A percentile compares a stretch with the other conserved stretches of the same genome.
These are phyloP conservation scores for Lentinus brumalis DNA, from an alignment of 768 basidiomycete genomes.

Conservation along the genomic window DNA sequence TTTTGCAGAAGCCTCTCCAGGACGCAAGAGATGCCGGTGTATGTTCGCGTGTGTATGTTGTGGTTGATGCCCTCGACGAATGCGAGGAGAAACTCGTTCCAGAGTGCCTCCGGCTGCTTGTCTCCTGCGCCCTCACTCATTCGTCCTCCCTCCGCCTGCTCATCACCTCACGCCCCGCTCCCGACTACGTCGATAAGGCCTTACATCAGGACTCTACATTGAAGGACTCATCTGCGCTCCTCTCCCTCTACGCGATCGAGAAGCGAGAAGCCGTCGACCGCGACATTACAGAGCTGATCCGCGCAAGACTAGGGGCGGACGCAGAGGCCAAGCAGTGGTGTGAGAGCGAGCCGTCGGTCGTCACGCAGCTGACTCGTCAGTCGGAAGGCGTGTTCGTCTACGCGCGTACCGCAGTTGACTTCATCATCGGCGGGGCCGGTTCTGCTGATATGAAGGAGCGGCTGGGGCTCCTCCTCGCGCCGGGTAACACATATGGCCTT, in stretches of 20 bases:
- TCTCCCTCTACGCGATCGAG: neutral
- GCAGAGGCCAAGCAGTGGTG: neutral
- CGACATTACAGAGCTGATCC: neutral
- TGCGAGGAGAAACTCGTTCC: slow-evolving; percentile 19
- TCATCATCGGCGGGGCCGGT: neutral
- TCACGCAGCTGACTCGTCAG: neutral
- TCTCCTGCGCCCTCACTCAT: neutral
- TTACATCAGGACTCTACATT: neutral
- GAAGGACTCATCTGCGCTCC: neutral
- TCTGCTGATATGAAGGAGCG: neutral
- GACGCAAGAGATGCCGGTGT: neutral
- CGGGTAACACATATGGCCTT: neutral
- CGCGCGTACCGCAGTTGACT: neutral
- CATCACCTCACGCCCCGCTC: neutral
- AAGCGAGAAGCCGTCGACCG: neutral
- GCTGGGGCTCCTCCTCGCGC: neutral
- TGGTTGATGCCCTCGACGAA: slow-evolving; percentile 42
- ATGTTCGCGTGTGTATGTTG: slow-evolving; percentile 24
- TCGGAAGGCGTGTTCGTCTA: slow-evolving; percentile 5
- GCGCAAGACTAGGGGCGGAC: neutral
- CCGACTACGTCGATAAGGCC: neutral
- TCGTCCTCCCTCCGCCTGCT: slow-evolving; percentile 1
- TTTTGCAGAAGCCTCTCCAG: slow-evolving; percentile 17
- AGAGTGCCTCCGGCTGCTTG: slow-evolving; percentile 1
- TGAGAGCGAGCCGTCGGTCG: neutral